Base-by-base conservation (phyloP, 2,329 filamentous ascomycete genomes). In the Furcasterigmium sp. region DNA sequence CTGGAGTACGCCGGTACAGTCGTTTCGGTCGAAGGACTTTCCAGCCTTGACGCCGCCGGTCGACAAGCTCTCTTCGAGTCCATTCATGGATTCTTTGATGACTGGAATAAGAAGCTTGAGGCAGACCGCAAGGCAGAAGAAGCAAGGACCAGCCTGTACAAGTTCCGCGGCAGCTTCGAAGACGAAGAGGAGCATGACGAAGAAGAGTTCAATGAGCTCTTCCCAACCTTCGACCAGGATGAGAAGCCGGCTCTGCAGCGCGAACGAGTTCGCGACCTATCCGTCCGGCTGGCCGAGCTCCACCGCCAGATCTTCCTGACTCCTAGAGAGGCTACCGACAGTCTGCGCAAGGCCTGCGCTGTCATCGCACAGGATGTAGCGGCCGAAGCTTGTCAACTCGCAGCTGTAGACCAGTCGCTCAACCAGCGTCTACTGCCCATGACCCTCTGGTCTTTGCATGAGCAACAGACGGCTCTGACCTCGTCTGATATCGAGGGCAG, bases 91-190 rank as follows among this genome's bases (percentile, higher is more conserved):
- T 84, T 94, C 55, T 95, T 91, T 56, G 68, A 80, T 14, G 76
- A 90, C 40, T 98, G 91, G 91, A 87, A 80, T 52, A 76, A 78
- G 40, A 84, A 85, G 56, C 76, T 95, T 3, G 78, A 84, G 42
- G 72, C 80, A 17, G 91, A 96, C 50, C 85, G 88, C 54, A 80
- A 83, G 53, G 79, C 86, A 37, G 82, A 86, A 52, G 84, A 86
- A 15, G 76, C 79, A 21, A 87, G 85, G 48, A 80, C 78, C 5
- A 90, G 86, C 49, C 64, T 95, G 30, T 98, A 95, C 63, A 84
- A 82, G 17, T 96, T 93, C 66, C 80, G 82, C 49, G 91, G 91
- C 25, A 84, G 82, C 30, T 68, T 79, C 30, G 85, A 91, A 47
- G 84, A 91, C 38, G 81, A 87, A 50, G 85, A 94, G 44, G 84